Base-by-base conservation (phyloP, 192 early-diverging fungal species). In the Backusella macrospora region DNA sequence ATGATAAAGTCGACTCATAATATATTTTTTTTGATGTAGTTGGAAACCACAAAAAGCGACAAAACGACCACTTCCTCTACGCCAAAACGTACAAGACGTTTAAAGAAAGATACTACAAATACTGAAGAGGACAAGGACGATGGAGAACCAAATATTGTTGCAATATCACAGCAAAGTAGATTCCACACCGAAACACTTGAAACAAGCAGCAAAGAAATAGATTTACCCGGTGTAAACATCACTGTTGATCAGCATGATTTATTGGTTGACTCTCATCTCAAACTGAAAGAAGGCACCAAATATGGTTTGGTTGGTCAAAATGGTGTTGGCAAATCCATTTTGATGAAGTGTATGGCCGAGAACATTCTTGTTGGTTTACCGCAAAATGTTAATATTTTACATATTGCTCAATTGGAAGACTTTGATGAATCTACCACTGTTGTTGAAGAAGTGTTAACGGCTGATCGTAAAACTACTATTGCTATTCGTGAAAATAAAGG, bases 181-280 rank as follows among this genome's bases (percentile, higher is more conserved):
- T 97, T 96, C 82, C 91, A 97, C 76, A 81, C 77, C 9, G 94
- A 95, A 75, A 95, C 96, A 0, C 63, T 95, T 1, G 88, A 90
- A 21, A 92, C 94, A 4, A 74, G 91, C 5, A 90, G 89, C 40
- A 94, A 91, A 80, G 94, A 97, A 47, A 85, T 95, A 7, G 91
- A 94, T 78, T 85, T 94, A 13, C 90, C 88, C 71, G 84, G 82
- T 5, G 93, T 98, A 62, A 92, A 93, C 76, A 84, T 98, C 37
- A 85, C 84, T 9, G 82, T 98, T 48, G 87, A 86, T n/a, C 87
- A 87, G 29, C 68, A 63, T 13, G 87, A 92, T 38, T 73, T 98
- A 15, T 86, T 98, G 13, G 83, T 86, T 21, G 92, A 95, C 75
- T 83, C 95, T 5, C 83, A 91, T 13, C 81, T 98, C 55, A 84